Evolutionary conservation across 2,329 filamentous ascomycete species (phyloP).

Genomic region (Apiospora malaysiana): DNA sequence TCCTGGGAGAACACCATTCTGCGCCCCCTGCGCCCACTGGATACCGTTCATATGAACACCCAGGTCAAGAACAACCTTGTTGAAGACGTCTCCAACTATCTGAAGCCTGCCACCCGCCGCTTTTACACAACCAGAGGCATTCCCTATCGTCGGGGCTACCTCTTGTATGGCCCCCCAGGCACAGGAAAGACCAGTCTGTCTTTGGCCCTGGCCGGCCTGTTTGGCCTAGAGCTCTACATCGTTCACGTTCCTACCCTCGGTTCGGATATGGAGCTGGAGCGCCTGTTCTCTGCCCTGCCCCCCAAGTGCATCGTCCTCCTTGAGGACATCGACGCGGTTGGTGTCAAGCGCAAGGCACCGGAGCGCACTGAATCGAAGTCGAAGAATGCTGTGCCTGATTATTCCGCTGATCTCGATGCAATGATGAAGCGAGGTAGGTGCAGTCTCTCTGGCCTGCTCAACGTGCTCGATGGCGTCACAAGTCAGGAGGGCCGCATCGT

Average conservation of each 20-base stretch:
- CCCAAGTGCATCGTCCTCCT: constrained; percentile 54
- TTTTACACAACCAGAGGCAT: constrained; percentile 78
- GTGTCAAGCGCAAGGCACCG: constrained; percentile 44
- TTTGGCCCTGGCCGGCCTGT: constrained; percentile 71
- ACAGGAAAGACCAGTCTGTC: constrained; percentile 81
- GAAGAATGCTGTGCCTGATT: not conserved
- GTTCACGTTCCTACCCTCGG: constrained; percentile 64
- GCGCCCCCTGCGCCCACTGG: constrained; percentile 40
- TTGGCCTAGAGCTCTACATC: constrained; percentile 78
- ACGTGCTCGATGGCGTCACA: constrained; percentile 67
- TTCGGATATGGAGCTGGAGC: constrained; percentile 38
- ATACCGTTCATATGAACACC: constrained; percentile 46
- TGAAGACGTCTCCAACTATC: constrained; percentile 71
- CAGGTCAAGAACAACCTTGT: constrained; percentile 67
- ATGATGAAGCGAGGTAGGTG: constrained; percentile 65
- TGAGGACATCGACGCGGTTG: constrained; percentile 62
- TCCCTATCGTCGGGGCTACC: constrained; percentile 75
- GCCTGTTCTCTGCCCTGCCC: constrained; percentile 41
- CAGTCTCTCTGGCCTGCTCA: constrained; percentile 71
- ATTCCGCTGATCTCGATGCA: not conserved
- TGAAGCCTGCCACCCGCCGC: constrained; percentile 58
- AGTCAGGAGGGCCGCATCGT: constrained; percentile 73
- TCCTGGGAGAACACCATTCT: constrained; percentile 45
- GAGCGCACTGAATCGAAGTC: constrained; percentile 24
- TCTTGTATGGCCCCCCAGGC: constrained; percentile 75